Evolutionary conservation across 805 yeast genomes (phyloP).

Genomic region (Brettanomyces custersianus): DNA sequence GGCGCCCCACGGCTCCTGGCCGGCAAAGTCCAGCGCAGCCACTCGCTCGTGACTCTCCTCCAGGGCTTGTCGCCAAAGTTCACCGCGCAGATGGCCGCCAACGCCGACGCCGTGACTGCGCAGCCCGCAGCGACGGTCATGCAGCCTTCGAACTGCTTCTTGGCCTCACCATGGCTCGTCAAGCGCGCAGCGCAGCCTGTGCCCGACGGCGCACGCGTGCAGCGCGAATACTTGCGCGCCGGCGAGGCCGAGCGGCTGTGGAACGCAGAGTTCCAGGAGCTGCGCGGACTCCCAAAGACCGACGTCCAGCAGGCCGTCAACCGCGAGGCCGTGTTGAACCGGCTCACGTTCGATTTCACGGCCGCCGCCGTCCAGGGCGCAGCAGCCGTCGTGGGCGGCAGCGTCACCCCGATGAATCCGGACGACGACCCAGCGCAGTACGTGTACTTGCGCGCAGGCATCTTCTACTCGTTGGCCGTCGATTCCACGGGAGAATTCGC

Average conservation of each 20-base stretch:
- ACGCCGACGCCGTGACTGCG: constrained; percentile 35
- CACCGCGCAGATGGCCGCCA: constrained; percentile 38
- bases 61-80: constrained; percentile 59
- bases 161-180: constrained; percentile 77
- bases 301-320: constrained; percentile 53
- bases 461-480: constrained; percentile 75
- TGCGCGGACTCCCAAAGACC: constrained; percentile 58
- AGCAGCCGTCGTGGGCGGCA: constrained; percentile 62
- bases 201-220: constrained; percentile 57
- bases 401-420: constrained; percentile 74
- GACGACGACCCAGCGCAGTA: constrained; percentile 51
- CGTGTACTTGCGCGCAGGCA: constrained; percentile 71
- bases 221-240: constrained; percentile 42
- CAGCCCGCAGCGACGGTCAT: constrained; percentile 47
- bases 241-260: constrained; percentile 64
- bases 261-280: constrained; percentile 84
- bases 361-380: constrained; percentile 74
- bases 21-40: constrained; percentile 26
- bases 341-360: constrained; percentile 68
- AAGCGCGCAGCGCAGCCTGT: constrained; percentile 9
- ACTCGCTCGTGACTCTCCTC: constrained; percentile 53
- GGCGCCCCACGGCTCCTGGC: constrained; percentile 33
- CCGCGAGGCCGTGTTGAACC: constrained; percentile 67
- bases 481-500: constrained; percentile 61
- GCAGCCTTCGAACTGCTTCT: constrained; percentile 50